phyloP scores from a whole-genome alignment of 192 early-diverging fungal species.

The Backusella westeae region DNA sequence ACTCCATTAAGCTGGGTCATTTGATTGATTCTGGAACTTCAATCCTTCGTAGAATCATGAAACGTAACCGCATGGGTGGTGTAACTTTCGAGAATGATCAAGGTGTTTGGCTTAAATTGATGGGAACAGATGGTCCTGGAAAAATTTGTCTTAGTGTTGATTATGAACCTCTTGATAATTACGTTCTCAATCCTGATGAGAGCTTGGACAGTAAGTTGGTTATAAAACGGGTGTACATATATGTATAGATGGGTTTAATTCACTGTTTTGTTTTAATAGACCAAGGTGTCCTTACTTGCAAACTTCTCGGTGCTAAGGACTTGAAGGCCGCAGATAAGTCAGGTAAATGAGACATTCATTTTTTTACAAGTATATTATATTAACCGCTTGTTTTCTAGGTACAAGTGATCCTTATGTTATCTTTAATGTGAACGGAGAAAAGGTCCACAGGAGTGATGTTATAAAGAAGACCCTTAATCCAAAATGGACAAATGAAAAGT shows the following conservation, averaged over 20 bases:
- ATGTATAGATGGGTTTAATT: neutral
- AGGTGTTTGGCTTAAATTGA: slow-evolving; percentile 18
- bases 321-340: slow-evolving; percentile 32
- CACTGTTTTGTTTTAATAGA: slow-evolving; percentile 21
- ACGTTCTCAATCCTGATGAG: slow-evolving; percentile 18
- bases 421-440: slow-evolving; percentile 55
- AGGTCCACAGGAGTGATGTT: slow-evolving; percentile 54
- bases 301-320: slow-evolving; percentile 19
- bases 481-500: slow-evolving; percentile 36
- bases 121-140: slow-evolving; percentile 8
- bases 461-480: slow-evolving; percentile 65
- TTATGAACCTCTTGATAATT: slow-evolving; percentile 19
- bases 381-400: slow-evolving; percentile 24
- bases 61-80: neutral
- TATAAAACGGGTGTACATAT: neutral
- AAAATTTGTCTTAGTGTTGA: slow-evolving; percentile 20
- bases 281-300: slow-evolving; percentile 32
- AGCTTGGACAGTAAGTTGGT: slow-evolving; percentile 34
- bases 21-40: slow-evolving; percentile 14
- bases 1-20: slow-evolving; percentile 8
- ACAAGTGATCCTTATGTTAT: slow-evolving; percentile 67
- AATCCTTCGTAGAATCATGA: slow-evolving; percentile 16
- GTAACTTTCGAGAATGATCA: neutral
- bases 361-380: neutral
- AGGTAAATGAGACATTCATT: slow-evolving; percentile 20